These are phyloP conservation scores for Geotrichum fermentans DNA, from an alignment of 1,139 yeast genomes.

Conservation along the genomic window DNA sequence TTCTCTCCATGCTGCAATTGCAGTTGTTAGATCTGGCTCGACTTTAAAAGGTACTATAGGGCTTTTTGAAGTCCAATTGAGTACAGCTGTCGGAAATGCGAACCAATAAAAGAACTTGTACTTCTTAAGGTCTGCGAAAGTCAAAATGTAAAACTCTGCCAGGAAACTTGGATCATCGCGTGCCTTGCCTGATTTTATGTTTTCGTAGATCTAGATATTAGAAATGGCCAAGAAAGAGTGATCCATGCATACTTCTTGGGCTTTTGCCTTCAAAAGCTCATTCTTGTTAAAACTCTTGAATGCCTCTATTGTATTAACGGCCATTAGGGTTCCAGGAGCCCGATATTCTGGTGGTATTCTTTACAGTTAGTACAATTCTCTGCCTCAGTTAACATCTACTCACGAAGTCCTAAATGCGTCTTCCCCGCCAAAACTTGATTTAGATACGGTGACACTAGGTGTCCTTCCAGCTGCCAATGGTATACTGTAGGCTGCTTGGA, in stretches of 20 bases:
- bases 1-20: slow-evolving; percentile 23
- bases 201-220: slow-evolving; percentile 22
- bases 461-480: slow-evolving; percentile 38
- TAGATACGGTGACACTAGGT: slow-evolving; percentile 26
- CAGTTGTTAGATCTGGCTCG: neutral
- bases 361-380: too few relatives aligned
- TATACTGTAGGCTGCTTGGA: slow-evolving; percentile 44
- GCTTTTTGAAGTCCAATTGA: slow-evolving; percentile 23
- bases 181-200: slow-evolving; percentile 37
- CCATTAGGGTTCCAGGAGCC: slow-evolving; percentile 45
- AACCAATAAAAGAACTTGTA: slow-evolving; percentile 88
- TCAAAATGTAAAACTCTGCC: slow-evolving; percentile 52
- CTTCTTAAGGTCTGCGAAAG: slow-evolving; percentile 84
- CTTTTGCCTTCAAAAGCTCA: slow-evolving; percentile 49
- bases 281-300: slow-evolving; percentile 67
- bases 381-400: too few relatives aligned
- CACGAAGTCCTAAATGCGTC: neutral
- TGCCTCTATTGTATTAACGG: slow-evolving; percentile 80
- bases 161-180: slow-evolving; percentile 41
- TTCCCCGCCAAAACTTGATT: slow-evolving; percentile 27
- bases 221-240: neutral
- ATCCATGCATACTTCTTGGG: slow-evolving; percentile 28
- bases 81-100: slow-evolving; percentile 60
- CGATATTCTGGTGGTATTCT: slow-evolving; percentile 7
- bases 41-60: neutral